Evolutionary conservation across 202 grass and related monocot genomes (phyloP), one percentile per base, ranked within the genome.

Genomic region (Setaria italica): DNA sequence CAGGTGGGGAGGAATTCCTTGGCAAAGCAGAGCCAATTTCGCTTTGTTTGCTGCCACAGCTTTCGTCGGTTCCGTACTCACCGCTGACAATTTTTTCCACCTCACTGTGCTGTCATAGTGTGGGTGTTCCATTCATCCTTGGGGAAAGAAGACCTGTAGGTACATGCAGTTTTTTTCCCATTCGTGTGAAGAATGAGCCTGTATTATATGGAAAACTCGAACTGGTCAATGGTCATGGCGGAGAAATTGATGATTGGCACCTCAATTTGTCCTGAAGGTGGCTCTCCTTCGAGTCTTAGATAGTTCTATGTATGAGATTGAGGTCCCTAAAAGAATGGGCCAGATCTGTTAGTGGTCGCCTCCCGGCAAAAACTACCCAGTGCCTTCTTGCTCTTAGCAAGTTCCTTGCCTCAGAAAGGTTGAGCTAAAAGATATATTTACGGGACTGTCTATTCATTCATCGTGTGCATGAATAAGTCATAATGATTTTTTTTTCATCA

Each of bases 121-220:
- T 49, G 35, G 80, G 45, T 70, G 45, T 63, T 70, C 37, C 43
- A 80, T 90, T 84, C 67, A 72, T 84, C 55, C 70, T 49, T 74
- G 75, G 45, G 59, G 45, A 84, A 80, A 42, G 67, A 43, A 63
- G 19, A 59, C 70, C 25, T 84, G 64, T 46, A 34, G 62, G 35
- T 68, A 25, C n/a, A 77, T 43, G 80, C 37, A 57, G 11, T 77
- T 82, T 86, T 88, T 50, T 30, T 16, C 64, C 39, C 56, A 72
- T 64, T 42, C 76, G 12, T 72, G 64, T 50, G 29, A 56, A 55
- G 46, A 62, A 77, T 81, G 70, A 45, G 77, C 46, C 70, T 87
- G 80, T 69, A 79, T 79, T 30, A 68, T 67, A 71, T 41, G 45
- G 54, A 64, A 49, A 84, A 72, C 58, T 75, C 33, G 76, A 76